Evolutionary conservation across 441 rosid species (phyloP).

Genomic region (Populus hybrid): DNA sequence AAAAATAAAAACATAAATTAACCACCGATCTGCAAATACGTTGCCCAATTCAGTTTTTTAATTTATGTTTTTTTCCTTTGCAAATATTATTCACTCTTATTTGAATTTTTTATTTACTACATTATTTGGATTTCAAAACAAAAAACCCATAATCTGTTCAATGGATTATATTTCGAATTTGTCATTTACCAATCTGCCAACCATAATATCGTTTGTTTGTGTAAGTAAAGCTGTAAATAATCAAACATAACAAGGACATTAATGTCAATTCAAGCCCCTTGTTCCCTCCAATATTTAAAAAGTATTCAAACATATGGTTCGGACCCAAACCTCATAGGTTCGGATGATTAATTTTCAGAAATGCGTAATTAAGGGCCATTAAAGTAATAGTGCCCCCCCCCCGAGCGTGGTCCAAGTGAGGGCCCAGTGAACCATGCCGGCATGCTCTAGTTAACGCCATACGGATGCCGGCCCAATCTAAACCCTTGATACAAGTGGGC

Average conservation of each 20-base stretch:
- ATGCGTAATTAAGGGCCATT: background rate
- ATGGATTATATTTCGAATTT: background rate
- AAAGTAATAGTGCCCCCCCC: constrained; percentile 16
- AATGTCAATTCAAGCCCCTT: constrained; percentile 12
- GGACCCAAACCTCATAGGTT: constrained; percentile 46
- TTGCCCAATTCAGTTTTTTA: too few species aligned
- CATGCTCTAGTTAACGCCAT: constrained; percentile 16
- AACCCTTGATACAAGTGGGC: constrained; percentile 28
- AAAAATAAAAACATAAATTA: too few species aligned
- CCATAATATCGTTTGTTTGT: background rate
- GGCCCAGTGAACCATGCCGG: constrained; percentile 32
- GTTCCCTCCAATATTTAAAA: constrained; percentile 43
- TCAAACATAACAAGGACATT: background rate
- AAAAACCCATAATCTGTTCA: background rate
- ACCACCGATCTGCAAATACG: too few species aligned
- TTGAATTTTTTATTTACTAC: background rate
- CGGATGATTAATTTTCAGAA: constrained; percentile 16
- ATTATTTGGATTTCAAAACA: background rate
- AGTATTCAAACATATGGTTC: constrained; percentile 44
- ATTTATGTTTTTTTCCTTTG: background rate
- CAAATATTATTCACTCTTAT: background rate
- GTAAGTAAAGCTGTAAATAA: background rate
- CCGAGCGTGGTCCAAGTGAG: constrained; percentile 20
- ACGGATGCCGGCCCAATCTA: constrained; percentile 36
- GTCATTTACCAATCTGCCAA: background rate